A percentile compares a stretch with the other conserved stretches of the same genome.
phyloP scores from a whole-genome alignment of 768 basidiomycete genomes.

The Mycena polygramma region DNA sequence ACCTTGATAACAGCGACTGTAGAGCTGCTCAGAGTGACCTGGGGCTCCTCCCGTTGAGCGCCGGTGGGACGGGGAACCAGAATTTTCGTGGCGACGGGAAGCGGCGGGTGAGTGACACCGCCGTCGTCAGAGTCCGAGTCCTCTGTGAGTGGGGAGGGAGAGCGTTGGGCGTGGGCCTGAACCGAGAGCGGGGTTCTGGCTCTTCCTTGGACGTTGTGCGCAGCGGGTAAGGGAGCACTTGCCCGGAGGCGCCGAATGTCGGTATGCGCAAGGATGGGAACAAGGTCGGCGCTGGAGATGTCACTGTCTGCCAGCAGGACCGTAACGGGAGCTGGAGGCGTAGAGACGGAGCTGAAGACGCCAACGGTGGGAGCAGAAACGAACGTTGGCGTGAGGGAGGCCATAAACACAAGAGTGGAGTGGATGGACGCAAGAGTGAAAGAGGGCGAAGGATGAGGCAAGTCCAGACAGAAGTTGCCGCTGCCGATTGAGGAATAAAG shows the following conservation, averaged over 20 bases:
- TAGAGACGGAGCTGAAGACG: neutral
- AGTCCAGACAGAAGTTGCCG: no score
- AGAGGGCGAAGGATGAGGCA: no score
- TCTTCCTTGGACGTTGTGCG: no score
- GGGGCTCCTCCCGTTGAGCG: neutral
- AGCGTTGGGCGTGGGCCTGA: neutral
- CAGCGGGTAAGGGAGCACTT: no score
- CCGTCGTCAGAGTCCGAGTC: neutral
- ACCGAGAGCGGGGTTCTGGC: no score
- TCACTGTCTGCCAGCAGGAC: neutral
- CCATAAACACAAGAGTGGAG: neutral
- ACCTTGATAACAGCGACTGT: no score
- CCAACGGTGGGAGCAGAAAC: neutral
- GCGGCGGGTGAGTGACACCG: neutral
- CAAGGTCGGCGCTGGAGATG: neutral
- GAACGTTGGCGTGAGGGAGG: neutral
- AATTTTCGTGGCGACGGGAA: neutral
- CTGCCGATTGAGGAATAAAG: no score
- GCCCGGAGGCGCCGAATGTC: neutral
- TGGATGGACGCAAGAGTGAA: no score
- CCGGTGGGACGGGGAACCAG: neutral
- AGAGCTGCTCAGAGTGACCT: no score
- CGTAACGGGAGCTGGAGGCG: neutral
- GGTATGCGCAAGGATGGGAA: neutral
- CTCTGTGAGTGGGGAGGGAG: neutral